Evolutionary conservation across 208 protist genomes (phyloP).

Genomic region (Leishmania tarentolae): DNA sequence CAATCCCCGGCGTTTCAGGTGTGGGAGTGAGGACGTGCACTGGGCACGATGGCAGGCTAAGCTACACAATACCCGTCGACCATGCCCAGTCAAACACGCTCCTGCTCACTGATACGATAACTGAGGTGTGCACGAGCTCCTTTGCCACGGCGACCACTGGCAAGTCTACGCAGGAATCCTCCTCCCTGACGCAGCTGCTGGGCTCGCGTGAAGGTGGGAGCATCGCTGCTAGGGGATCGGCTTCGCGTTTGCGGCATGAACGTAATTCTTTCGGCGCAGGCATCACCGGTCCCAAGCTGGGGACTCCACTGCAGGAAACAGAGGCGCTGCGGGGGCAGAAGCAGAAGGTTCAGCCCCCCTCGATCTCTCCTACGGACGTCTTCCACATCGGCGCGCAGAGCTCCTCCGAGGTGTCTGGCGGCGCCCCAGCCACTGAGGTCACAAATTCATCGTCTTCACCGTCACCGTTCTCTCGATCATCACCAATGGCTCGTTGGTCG

Average conservation of each 20-base stretch:
- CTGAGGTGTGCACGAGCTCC: not conserved
- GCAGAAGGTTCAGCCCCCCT: not conserved
- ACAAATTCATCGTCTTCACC: not conserved
- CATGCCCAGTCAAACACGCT: not conserved
- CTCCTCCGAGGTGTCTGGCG: not conserved
- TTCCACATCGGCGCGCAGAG: not conserved
- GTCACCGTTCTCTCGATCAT: not conserved
- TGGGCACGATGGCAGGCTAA: not conserved
- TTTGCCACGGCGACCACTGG: not conserved
- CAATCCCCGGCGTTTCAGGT: not conserved
- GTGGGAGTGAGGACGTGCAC: not conserved
- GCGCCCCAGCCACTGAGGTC: not conserved
- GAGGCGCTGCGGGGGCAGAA: not conserved
- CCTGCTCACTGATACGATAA: not conserved
- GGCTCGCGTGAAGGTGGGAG: not conserved
- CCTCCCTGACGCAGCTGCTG: not conserved
- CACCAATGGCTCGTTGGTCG: not conserved
- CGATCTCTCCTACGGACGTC: not conserved
- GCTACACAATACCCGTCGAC: not conserved
- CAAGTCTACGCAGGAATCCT: constrained; percentile 6
- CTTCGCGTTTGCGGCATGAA: not conserved
- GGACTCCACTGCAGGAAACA: not conserved
- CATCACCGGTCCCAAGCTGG: not conserved
- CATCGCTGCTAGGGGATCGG: not conserved
- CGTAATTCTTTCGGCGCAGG: not conserved